phyloP scores from a whole-genome alignment of 2,329 filamentous ascomycete species.

The Aspergillus sp. region DNA sequence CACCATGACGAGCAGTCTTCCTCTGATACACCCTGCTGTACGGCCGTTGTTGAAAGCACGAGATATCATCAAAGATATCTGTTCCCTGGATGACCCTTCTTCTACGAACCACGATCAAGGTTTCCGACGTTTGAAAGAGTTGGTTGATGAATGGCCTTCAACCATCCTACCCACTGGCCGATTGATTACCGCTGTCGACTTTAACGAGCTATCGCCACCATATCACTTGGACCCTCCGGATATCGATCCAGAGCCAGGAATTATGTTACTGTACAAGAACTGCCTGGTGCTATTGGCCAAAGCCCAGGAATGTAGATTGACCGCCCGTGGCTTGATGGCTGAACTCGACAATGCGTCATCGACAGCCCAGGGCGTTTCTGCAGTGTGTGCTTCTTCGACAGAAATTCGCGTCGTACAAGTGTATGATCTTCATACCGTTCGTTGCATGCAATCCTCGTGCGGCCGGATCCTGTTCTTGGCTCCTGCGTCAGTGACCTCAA shows the following conservation, averaged over 20 bases:
- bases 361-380: conserved; percentile 43
- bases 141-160: conserved; percentile 77
- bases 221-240: conserved; percentile 58
- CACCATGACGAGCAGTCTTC: conserved; percentile 85
- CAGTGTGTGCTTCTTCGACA: conserved; percentile 47
- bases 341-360: conserved; percentile 82
- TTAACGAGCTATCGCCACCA: conserved; percentile 74
- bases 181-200: conserved; percentile 79
- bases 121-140: conserved; percentile 72
- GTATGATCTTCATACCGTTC: conserved; percentile 69
- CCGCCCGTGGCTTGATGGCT: conserved; percentile 76
- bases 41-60: conserved; percentile 82
- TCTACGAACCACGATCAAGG: conserved; percentile 71
- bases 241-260: conserved; percentile 60
- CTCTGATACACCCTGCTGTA: conserved; percentile 82
- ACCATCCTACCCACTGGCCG: conserved; percentile 75
- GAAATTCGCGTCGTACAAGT: conserved; percentile 79
- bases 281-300: conserved; percentile 78
- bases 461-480: conserved; percentile 44
- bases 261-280: conserved; percentile 85
- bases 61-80: conserved; percentile 95
- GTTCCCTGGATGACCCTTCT: conserved; percentile 79
- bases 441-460: conserved; percentile 61
- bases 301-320: conserved; percentile 63
- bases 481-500: conserved; percentile 32